Conservation (phyloP, 75 land plant species). For the Pseudotsuga menziesii region DNA sequence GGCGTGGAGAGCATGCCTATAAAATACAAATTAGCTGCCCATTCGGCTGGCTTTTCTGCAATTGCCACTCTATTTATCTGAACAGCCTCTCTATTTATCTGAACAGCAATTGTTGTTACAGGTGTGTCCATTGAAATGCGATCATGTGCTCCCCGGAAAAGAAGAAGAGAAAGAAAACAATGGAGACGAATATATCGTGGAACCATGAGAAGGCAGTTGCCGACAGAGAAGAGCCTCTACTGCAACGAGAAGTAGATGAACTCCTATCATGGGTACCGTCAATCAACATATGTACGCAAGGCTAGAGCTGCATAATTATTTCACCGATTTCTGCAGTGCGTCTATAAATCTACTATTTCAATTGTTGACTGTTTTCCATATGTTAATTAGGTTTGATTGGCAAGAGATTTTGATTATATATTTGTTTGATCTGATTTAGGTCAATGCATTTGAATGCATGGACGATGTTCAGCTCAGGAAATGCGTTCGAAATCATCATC, state of each 20-base stretch:
- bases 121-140: too few relatives aligned
- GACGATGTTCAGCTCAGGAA: not conserved
- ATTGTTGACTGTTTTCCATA: not conserved
- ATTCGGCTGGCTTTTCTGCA: too few relatives aligned
- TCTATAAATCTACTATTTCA: too few relatives aligned
- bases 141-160: not conserved
- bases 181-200: not conserved
- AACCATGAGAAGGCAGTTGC: slow-evolving; percentile 1
- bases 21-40: too few relatives aligned
- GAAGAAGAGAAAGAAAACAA: not conserved
- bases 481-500: not conserved
- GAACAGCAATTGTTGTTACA: too few relatives aligned
- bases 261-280: slow-evolving; percentile 4
- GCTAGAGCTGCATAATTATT: not conserved
- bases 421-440: not conserved
- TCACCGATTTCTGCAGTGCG: not conserved
- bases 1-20: too few relatives aligned
- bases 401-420: not conserved
- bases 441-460: not conserved
- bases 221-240: slow-evolving; percentile 7
- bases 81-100: too few relatives aligned
- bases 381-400: not conserved
- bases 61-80: too few relatives aligned
- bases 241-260: not conserved
- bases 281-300: not conserved